Evolutionary conservation across 2,329 filamentous ascomycete species (phyloP), one percentile per base, ranked within the genome.

Genomic region (Bipolaris victoriae): DNA sequence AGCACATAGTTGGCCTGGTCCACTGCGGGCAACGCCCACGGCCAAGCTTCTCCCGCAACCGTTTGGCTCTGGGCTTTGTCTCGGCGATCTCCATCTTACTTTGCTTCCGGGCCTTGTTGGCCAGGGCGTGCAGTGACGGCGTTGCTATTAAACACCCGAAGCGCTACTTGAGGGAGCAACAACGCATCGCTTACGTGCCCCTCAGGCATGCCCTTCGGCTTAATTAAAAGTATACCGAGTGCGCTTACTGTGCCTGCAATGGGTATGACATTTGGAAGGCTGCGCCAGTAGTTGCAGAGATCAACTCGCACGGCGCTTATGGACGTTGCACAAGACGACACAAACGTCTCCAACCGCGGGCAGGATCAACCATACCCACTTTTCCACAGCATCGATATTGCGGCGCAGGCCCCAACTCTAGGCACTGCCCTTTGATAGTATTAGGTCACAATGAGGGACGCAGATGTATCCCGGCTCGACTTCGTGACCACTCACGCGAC

Each of bases 261-360:
- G 22, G 24, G 44, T 35, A 57, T 48, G 37, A 24, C 39, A 54
- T 48, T 33, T n/a, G 36, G 31, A 49, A 39, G 46, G 16, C 40
- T 44, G 48, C 44, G 37, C 39, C 46, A 47, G 46, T 57, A 51
- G 54, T 41, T 40, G 58, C 49, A 53, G 50, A 7, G 41, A 53
- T 54, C 41, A 16, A 20, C 37, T 49, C 45, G 20, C 47, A 51
- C 55, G 50, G 58, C 58, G 58, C 58, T 58, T 58, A 53, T 49
- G 22, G 20, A 47, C 31, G 58, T 60, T 51, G 43, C 50, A 54
- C 58, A 53, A 31, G 45, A 39, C 20, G 35, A 24, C 46, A 56
- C 45, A 44, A 39, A 39, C 37, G 44, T 31, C 24, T 36, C 54
- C 49, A 55, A 35, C 56, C 56, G 56, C 52, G 51, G 51, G 43